Percentiles rank a stretch among this genome's conserved stretches.
Conservation (phyloP, 805 yeast species). For the Yarrowia sp. region DNA sequence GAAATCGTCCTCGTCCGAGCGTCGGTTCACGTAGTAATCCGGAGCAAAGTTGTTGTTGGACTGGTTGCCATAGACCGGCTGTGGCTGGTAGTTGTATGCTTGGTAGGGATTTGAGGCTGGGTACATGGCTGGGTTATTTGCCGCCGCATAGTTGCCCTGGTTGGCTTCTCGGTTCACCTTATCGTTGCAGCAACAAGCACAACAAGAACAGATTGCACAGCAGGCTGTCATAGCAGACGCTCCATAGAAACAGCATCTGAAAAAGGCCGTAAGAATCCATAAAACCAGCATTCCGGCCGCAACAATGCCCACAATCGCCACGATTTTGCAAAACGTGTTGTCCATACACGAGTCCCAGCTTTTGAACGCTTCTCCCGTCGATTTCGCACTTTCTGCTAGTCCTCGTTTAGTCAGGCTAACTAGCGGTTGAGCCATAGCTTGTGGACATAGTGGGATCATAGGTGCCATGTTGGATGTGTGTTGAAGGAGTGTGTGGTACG, state of each 20-base stretch:
- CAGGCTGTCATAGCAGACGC: slow-evolving; percentile 49
- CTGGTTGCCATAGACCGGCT: not conserved
- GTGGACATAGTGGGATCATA: slow-evolving; percentile 8
- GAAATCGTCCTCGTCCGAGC: not conserved
- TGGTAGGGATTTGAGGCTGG: not conserved
- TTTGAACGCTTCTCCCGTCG: slow-evolving; percentile 45
- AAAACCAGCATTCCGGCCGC: slow-evolving; percentile 49
- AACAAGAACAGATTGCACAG: slow-evolving; percentile 51
- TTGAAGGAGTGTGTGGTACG: not conserved
- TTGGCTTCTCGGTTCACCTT: not conserved
- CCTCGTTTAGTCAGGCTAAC: not conserved
- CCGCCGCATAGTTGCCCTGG: slow-evolving; percentile 9
- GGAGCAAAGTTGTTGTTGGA: not conserved
- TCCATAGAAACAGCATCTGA: slow-evolving; percentile 59
- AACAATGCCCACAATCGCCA: slow-evolving; percentile 68
- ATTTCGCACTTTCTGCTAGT: not conserved
- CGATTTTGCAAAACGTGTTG: slow-evolving; percentile 67
- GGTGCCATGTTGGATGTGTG: not conserved
- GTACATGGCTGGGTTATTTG: slow-evolving; percentile 20
- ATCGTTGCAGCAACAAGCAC: slow-evolving; percentile 28
- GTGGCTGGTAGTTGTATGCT: not conserved
- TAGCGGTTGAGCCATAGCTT: not conserved
- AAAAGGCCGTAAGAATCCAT: slow-evolving; percentile 55
- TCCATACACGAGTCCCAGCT: slow-evolving; percentile 79
- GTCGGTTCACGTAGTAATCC: not conserved